Percentiles rank a stretch among this genome's conserved stretches.
Evolutionary conservation across 805 yeast genomes (phyloP).

Genomic region (Kluyveromyces starmeri): DNA sequence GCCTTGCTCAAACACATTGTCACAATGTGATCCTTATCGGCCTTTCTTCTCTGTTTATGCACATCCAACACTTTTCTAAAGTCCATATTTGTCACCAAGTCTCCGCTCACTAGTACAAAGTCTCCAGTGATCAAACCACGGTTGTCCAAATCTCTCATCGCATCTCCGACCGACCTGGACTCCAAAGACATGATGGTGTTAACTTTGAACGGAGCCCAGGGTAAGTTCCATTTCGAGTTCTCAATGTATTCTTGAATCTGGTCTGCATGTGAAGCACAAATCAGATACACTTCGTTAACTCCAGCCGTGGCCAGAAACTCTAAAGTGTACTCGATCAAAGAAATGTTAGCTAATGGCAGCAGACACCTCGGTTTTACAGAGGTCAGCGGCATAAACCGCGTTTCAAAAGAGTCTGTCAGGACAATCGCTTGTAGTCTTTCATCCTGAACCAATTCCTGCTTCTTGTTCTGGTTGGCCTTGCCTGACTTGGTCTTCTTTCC

Average conservation of each 20-base stretch:
- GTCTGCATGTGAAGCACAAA: slow-evolving; percentile 87
- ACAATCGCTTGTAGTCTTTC: slow-evolving; percentile 89
- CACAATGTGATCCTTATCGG: slow-evolving; percentile 84
- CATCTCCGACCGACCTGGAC: slow-evolving; percentile 90
- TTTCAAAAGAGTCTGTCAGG: slow-evolving; percentile 86
- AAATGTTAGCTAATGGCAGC: slow-evolving; percentile 86
- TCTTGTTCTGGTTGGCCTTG: slow-evolving; percentile 25
- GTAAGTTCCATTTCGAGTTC: slow-evolving; percentile 55
- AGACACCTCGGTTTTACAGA: slow-evolving; percentile 81
- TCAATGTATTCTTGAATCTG: slow-evolving; percentile 79
- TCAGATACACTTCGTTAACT: slow-evolving; percentile 79
- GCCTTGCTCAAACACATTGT: slow-evolving; percentile 91
- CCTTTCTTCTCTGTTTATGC: slow-evolving; percentile 61
- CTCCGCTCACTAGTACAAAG: slow-evolving; percentile 85
- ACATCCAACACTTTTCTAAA: slow-evolving; percentile 61
- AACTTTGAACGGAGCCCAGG: slow-evolving; percentile 73
- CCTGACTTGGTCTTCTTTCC: slow-evolving; percentile 18
- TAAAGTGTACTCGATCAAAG: slow-evolving; percentile 87
- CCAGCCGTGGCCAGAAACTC: slow-evolving; percentile 89
- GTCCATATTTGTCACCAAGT: slow-evolving; percentile 88
- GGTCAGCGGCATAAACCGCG: slow-evolving; percentile 88
- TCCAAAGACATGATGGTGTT: slow-evolving; percentile 77
- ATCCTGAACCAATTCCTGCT: slow-evolving; percentile 53
- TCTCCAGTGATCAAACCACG: slow-evolving; percentile 86
- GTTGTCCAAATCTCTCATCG: slow-evolving; percentile 91